Base-by-base conservation (phyloP, 208 protist genomes). In the Herpetomonas muscarum region DNA sequence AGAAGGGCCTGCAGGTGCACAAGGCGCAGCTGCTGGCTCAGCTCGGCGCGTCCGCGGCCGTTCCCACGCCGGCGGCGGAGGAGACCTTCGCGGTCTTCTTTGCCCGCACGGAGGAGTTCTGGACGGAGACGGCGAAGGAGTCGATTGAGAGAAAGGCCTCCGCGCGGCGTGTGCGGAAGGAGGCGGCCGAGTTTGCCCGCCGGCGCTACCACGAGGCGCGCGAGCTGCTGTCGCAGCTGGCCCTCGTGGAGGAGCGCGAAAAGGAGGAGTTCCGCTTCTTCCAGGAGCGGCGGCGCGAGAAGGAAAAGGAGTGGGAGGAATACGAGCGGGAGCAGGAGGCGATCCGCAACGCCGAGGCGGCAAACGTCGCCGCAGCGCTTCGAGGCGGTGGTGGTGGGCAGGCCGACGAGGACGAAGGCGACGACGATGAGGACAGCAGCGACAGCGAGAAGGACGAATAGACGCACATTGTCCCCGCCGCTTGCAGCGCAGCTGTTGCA, bases 1-100 rank as follows among this genome's bases (percentile, higher is more conserved):
- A 91, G 63, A 87, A 88, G 56, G 87, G 87, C 1, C 68, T 94
- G n/a, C 79, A 90, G 55, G 79, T 86, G 15, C 87, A 94, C 75
- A 94, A 94, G 68, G 79, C 82, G 65, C 84, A 87, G 58, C 78
- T 94, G 3, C 46, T 89, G 22, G 84, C 84, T 0, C 87, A 94
- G 60, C 84, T 94, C 13, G 63, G 77, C 32, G 67, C 70, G 37
- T 74, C 79, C 0, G 62, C 73, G 6, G 49, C 69, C 6, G 84
- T 94, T 41, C 87, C 87, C 2, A 90, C 84, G 10, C 87, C 87
- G 3, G 21, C 57, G 44, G 51, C 56, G 17, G 78, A 85, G 0
- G 87, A 94, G 57, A 74, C 29, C 9, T 73, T 87, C 30, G 29
- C 53, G 2, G 55, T 44, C 15, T 94, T 94, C 55, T 87, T 87